Evolutionary conservation across 108 stramenopile species (phyloP), one percentile per base, ranked within the genome.

Genomic region (Skeletonema tropicum): DNA sequence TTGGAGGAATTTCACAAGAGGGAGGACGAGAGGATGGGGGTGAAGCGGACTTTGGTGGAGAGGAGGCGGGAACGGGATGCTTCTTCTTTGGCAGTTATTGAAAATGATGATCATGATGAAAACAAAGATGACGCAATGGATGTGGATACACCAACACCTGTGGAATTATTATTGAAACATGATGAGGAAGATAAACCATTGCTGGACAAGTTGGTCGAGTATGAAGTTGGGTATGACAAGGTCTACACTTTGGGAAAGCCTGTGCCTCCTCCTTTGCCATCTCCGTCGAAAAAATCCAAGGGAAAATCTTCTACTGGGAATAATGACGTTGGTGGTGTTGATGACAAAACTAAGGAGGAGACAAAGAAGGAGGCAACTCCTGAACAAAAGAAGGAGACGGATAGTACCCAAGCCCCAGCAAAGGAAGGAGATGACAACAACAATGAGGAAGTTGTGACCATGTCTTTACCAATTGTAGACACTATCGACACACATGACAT

Each of bases 151-250:
- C 30, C 31, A 4, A 1, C 49, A 52, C 60, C 73, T 21, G 64
- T 60, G 41, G 60, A 80, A 31, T 42, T 65, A 5, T 38, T 80
- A 21, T 68, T 80, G 26, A 66, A 62, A n/a, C 61, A 63, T 6
- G 79, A 80, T 52, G 62, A 64, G 8, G 72, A 74, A 19, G 79
- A 80, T 55, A 55, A 33, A 72, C 64, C 79, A 14, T 25, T 65
- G n/a, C 35, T 80, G 26, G 60, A 80, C n/a, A 36, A 74, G 66
- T 35, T 80, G 11, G 62, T 39, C 6, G 73, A 74, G 36, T 80
- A 74, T 55, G 79, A 80, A 36, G 68, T 72, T 9, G 78, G 71
- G 6, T 74, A 80, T 62, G 79, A 80, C 45, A 80, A 70, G 63
- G 15, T 68, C 8, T 76, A 60, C 65, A 57, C 36, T 46, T 39